phyloP scores from a whole-genome alignment of 371 early-diverging fungal genomes.

The Choanephora cucurbitarum region DNA sequence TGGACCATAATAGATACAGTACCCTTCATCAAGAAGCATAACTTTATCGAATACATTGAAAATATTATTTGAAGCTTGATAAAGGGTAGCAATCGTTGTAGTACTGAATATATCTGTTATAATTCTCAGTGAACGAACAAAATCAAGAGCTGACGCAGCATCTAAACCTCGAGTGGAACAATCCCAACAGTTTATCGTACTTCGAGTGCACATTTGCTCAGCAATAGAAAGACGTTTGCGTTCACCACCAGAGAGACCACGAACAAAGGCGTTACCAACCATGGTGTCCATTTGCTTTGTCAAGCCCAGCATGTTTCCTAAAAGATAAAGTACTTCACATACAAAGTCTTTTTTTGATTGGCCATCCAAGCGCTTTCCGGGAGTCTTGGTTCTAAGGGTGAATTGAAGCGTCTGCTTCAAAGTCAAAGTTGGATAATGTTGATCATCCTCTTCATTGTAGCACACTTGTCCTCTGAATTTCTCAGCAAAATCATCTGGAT shows the following conservation, averaged over 20 bases:
- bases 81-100: conserved; percentile 53
- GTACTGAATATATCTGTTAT: conserved; percentile 64
- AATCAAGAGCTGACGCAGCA: conserved; percentile 85
- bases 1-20: conserved; percentile 75
- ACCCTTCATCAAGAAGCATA: conserved; percentile 71
- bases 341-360: conserved; percentile 46
- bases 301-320: conserved; percentile 73
- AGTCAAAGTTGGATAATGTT: conserved; percentile 69
- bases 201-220: conserved; percentile 80
- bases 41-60: conserved; percentile 79
- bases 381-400: conserved; percentile 68
- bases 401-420: conserved; percentile 68
- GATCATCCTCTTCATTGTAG: conserved; percentile 76
- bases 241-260: conserved; percentile 87
- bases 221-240: conserved; percentile 88
- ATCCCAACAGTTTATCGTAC: conserved; percentile 81
- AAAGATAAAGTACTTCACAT: conserved; percentile 47
- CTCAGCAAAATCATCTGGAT: conserved; percentile 53
- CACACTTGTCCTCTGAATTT: conserved; percentile 64
- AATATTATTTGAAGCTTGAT: conserved; percentile 77
- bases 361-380: conserved; percentile 53
- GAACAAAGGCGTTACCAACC: conserved; percentile 83
- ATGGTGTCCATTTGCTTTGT: conserved; percentile 76
- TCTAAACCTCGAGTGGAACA: conserved; percentile 93
- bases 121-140: conserved; percentile 69